Percentiles rank a stretch among this genome's conserved stretches.
Evolutionary conservation across 306 rosid genomes (phyloP).

Genomic region (Quercus alba): DNA sequence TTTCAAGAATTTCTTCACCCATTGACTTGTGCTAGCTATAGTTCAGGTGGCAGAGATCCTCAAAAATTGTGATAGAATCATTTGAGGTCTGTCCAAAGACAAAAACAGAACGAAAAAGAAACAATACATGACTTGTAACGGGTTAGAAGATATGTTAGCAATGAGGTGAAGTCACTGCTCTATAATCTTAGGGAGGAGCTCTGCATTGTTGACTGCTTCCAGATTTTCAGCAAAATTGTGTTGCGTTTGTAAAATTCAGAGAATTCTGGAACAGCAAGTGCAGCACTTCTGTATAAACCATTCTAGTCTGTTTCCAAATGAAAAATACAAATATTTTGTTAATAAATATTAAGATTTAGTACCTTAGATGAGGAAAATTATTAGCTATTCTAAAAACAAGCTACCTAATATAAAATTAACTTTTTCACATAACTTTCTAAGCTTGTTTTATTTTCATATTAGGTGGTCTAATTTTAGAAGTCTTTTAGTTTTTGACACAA

Average conservation of each 20-base stretch:
- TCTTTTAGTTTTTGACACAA: too few relatives aligned
- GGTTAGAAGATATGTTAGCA: slow-evolving; percentile 1
- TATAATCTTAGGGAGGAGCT: not conserved
- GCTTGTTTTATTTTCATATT: too few relatives aligned
- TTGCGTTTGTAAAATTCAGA: slow-evolving; percentile 19
- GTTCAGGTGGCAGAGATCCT: not conserved
- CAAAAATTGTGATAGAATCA: not conserved
- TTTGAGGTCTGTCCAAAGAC: not conserved
- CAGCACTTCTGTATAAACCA: slow-evolving; percentile 65
- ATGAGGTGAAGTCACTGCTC: not conserved
- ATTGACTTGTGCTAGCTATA: not conserved
- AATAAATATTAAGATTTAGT: not conserved
- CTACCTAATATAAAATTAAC: too few relatives aligned
- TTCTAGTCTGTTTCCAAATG: slow-evolving; percentile 47
- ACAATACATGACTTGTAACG: not conserved
- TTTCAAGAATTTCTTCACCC: not conserved
- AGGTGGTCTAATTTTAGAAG: too few relatives aligned
- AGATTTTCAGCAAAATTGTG: not conserved
- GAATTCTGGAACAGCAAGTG: slow-evolving; percentile 39
- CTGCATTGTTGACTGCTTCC: too few relatives aligned
- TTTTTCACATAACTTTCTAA: too few relatives aligned
- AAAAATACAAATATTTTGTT: not conserved
- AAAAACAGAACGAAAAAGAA: not conserved
- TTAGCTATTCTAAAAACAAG: too few relatives aligned
- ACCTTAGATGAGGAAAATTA: not conserved